phyloP scores from a whole-genome alignment of 2,329 filamentous ascomycete genomes.

The Aureobasidium sp. region DNA sequence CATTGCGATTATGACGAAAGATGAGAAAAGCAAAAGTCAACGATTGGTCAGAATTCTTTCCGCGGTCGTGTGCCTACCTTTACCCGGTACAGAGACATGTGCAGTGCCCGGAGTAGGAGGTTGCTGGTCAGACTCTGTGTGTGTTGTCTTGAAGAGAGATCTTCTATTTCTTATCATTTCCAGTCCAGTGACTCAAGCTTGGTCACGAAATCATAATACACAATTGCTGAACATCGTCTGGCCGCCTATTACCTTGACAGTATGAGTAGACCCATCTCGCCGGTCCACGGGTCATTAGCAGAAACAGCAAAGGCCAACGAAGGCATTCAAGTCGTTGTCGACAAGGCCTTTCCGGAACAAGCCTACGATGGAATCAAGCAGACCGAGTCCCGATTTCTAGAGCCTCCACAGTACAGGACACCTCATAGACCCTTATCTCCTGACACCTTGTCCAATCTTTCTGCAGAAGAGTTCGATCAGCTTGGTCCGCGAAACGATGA shows the following conservation, averaged over 20 bases:
- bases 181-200: neutral
- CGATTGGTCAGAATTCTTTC: neutral
- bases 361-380: neutral
- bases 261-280: neutral
- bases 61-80: constrained; percentile 9
- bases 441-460: constrained; percentile 36
- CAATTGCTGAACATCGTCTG: neutral
- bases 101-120: neutral
- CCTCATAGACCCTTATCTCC: constrained; percentile 34
- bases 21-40: constrained; percentile 7
- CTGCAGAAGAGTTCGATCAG: constrained; percentile 28
- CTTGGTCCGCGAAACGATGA: constrained; percentile 16
- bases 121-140: neutral
- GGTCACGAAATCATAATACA: neutral
- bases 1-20: neutral
- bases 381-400: neutral
- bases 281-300: neutral
- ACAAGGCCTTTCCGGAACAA: neutral
- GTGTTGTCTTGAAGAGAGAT: neutral
- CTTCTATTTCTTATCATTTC: neutral
- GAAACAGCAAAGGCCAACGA: neutral
- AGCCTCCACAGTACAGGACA: constrained; percentile 15
- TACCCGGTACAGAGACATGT: neutral
- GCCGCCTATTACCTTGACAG: neutral
- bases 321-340: neutral